A percentile compares a stretch with the other conserved stretches of the same genome.
Conservation (phyloP, 352 stramenopile genomes). For the Globisporangium iwayamae region DNA sequence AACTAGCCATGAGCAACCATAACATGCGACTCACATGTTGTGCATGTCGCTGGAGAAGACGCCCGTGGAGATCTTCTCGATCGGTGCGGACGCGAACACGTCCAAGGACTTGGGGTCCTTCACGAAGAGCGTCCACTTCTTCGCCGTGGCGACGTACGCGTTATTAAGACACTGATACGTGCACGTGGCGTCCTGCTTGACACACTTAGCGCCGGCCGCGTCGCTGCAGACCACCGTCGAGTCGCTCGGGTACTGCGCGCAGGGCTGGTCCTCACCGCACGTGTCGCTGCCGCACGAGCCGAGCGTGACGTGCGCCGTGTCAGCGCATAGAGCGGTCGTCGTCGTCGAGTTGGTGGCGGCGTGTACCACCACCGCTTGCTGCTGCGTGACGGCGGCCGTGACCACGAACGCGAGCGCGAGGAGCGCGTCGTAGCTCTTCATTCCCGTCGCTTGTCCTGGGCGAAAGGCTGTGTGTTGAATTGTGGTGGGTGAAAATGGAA, state of each 20-base stretch:
- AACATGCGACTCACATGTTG: conserved; percentile 36
- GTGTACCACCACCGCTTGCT: background rate
- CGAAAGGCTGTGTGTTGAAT: no score
- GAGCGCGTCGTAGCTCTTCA: conserved; percentile 1
- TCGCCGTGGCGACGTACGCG: conserved; percentile 40
- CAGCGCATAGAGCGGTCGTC: conserved; percentile 30
- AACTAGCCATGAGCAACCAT: conserved; percentile 1
- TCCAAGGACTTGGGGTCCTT: conserved; percentile 43
- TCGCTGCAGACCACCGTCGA: conserved; percentile 39
- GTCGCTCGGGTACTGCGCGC: conserved; percentile 49
- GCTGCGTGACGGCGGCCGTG: background rate
- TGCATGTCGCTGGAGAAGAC: conserved; percentile 38
- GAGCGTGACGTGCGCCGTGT: conserved; percentile 39
- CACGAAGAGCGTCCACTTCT: conserved; percentile 69
- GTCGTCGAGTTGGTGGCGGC: conserved; percentile 18
- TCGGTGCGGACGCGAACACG: conserved; percentile 43
- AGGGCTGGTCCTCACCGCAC: conserved; percentile 41
- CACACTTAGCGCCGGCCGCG: conserved; percentile 46
- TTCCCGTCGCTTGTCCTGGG: background rate
- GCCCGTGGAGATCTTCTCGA: conserved; percentile 38
- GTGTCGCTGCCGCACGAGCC: conserved; percentile 36
- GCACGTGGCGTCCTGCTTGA: conserved; percentile 37
- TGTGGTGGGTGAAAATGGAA: no score
- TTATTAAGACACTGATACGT: conserved; percentile 62
- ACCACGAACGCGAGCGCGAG: background rate